Evolutionary conservation across 371 early-diverging fungal species (phyloP).

Genomic region (Lichtheimia hyalospora): DNA sequence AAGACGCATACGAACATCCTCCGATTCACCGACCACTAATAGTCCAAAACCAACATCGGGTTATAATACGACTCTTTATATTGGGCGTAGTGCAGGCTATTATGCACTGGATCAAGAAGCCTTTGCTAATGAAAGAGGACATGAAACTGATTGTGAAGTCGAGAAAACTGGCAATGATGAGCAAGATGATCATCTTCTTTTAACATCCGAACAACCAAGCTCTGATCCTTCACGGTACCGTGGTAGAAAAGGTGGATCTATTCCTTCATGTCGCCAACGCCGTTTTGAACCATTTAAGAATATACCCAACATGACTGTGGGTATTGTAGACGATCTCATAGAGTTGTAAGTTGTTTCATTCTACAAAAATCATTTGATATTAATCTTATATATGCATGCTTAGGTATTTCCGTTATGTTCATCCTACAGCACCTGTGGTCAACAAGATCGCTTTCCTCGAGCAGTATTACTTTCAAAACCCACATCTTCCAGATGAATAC

Average conservation of each 20-base stretch:
- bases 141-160: slow-evolving; percentile 1
- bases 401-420: slow-evolving; percentile 36
- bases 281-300: slow-evolving; percentile 23
- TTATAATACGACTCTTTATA: slow-evolving; percentile 36
- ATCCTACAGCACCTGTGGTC: slow-evolving; percentile 28
- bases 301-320: slow-evolving; percentile 25
- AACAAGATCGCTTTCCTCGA: slow-evolving; percentile 41
- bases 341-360: slow-evolving; percentile 19
- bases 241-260: too few species aligned
- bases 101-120: slow-evolving; percentile 19
- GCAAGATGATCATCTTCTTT: slow-evolving; percentile 15
- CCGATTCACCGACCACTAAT: neutral
- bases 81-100: slow-evolving; percentile 38
- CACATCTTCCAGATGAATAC: slow-evolving; percentile 30
- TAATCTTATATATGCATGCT: too few species aligned
- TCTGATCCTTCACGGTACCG: neutral
- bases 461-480: slow-evolving; percentile 35
- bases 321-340: slow-evolving; percentile 26
- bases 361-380: too few species aligned
- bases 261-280: neutral
- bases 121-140: too few species aligned
- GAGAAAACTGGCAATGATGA: slow-evolving; percentile 38
- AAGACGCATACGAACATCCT: neutral
- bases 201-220: neutral
- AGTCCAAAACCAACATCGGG: slow-evolving; percentile 8